phyloP scores from a whole-genome alignment of 352 stramenopile genomes.

The Phytopythium oedochilum region DNA sequence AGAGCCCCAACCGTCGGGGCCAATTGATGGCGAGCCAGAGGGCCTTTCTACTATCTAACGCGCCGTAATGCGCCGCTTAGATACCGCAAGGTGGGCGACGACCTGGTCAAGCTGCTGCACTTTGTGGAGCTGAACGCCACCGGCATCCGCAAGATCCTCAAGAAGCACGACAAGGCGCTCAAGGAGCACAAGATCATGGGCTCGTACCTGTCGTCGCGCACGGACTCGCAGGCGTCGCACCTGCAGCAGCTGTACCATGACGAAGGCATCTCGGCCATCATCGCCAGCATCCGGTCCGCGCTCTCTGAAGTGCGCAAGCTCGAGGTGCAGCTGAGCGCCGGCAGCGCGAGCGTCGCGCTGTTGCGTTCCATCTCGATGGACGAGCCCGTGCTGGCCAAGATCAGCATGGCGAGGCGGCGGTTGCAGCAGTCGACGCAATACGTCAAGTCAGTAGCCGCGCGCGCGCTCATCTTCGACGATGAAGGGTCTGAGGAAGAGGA shows the following conservation, averaged over 20 bases:
- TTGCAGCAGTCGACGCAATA: constrained; percentile 83
- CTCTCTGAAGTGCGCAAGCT: constrained; percentile 52
- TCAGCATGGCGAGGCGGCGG: constrained; percentile 53
- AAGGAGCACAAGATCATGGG: constrained; percentile 85
- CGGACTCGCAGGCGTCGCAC: constrained; percentile 78
- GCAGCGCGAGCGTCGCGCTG: constrained; percentile 20
- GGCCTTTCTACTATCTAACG: neutral
- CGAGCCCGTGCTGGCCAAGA: constrained; percentile 70
- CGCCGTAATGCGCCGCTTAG: constrained; percentile 5
- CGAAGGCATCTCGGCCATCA: constrained; percentile 86
- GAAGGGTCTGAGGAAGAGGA: constrained; percentile 85
- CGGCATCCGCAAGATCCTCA: constrained; percentile 87
- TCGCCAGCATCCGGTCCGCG: constrained; percentile 70
- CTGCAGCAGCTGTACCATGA: constrained; percentile 85
- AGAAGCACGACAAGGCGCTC: constrained; percentile 87
- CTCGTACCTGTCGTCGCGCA: constrained; percentile 76
- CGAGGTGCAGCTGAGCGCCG: constrained; percentile 34
- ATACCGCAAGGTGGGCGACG: constrained; percentile 69
- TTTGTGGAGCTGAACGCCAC: constrained; percentile 87
- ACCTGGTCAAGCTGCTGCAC: constrained; percentile 76
- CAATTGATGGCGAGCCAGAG: too few species aligned
- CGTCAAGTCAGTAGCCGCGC: constrained; percentile 76
- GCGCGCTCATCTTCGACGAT: constrained; percentile 77
- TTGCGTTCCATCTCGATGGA: constrained; percentile 66
- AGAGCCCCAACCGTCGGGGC: too few species aligned